A percentile compares a stretch with the other conserved stretches of the same genome.
phyloP scores from a whole-genome alignment of 768 basidiomycete genomes.

The Lactarius sp. region DNA sequence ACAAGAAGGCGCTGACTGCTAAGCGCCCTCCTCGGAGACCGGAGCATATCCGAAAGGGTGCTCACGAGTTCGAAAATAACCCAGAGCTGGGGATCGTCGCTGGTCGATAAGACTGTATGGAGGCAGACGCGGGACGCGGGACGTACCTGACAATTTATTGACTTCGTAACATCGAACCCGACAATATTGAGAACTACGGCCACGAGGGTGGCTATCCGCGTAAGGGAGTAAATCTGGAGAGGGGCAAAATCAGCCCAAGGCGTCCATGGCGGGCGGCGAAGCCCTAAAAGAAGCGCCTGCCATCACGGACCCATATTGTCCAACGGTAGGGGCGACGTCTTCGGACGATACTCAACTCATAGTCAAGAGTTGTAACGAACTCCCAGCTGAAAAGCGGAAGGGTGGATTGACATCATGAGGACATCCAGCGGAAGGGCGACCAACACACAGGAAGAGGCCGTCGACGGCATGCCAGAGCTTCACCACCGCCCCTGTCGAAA shows the following conservation, averaged over 20 bases:
- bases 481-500: neutral
- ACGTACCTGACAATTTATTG: neutral
- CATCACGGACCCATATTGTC: constrained; percentile 2
- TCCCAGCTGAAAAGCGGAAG: neutral
- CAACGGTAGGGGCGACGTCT: neutral
- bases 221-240: neutral
- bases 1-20: neutral
- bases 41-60: neutral
- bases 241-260: neutral
- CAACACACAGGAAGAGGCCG: constrained; percentile 5
- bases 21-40: neutral
- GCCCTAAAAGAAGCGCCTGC: neutral
- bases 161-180: neutral
- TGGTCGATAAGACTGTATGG: neutral
- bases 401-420: too few relatives aligned
- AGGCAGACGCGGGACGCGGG: neutral
- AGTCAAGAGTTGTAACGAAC: neutral
- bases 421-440: neutral
- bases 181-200: neutral
- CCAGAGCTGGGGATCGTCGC: neutral
- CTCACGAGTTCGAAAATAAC: neutral
- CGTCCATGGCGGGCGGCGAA: neutral
- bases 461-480: neutral
- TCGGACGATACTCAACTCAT: neutral
- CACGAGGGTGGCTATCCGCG: neutral